A percentile compares a stretch with the other conserved stretches of the same genome.
Conservation (phyloP, 1,284 basidiomycete genomes). For the Singerocomus inundabilis region DNA sequence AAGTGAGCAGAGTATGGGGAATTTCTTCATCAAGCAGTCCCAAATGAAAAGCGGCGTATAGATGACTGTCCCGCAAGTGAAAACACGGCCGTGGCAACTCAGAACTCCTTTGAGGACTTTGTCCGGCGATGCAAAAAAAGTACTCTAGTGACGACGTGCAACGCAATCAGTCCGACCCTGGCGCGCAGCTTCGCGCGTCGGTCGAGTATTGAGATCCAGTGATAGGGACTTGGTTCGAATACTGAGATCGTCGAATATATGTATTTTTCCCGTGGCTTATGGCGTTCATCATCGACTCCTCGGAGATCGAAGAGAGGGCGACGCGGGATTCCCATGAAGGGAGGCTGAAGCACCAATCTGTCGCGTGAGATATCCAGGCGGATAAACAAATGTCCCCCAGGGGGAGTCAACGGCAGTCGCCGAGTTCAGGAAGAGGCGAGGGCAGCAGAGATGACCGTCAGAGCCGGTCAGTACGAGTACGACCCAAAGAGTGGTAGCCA, state of each 20-base stretch:
- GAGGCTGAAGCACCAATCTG: constrained; percentile 17
- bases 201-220: constrained; percentile 9
- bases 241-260: constrained; percentile 17
- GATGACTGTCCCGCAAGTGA: constrained; percentile 1
- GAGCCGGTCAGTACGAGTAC: constrained; percentile 3
- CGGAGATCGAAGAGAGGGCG: constrained; percentile 24
- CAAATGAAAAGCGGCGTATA: constrained; percentile 2
- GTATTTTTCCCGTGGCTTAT: constrained; percentile 8
- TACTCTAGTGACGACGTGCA: constrained; percentile 3
- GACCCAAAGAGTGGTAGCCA: background rate
- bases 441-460: constrained; percentile 9
- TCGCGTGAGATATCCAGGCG: constrained; percentile 24
- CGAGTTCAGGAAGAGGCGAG: constrained; percentile 14
- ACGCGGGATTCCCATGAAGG: constrained; percentile 15
- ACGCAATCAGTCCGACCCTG: constrained; percentile 21
- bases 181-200: constrained; percentile 7
- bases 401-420: constrained; percentile 18
- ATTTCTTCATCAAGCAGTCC: constrained; percentile 3
- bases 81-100: background rate
- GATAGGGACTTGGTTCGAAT: constrained; percentile 6
- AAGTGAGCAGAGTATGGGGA: constrained; percentile 8
- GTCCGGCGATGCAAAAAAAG: background rate
- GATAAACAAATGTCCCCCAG: constrained; percentile 19
- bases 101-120: constrained; percentile 2
- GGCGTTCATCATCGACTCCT: constrained; percentile 20